Evolutionary conservation across 164 flowering plant genomes (phyloP).

Genomic region (Tetrastigma voinierianum): DNA sequence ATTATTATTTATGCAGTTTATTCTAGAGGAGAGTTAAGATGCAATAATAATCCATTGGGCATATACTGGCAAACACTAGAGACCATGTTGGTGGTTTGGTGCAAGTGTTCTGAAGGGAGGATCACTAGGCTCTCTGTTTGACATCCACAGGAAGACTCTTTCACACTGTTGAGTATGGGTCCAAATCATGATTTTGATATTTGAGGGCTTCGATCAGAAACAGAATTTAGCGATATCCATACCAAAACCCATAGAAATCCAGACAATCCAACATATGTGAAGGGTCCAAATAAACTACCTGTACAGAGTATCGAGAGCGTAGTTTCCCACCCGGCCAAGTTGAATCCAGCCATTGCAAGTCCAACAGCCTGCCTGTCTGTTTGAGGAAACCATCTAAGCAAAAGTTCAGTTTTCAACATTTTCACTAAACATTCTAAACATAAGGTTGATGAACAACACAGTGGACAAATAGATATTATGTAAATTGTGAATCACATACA

Average conservation of each 20-base stretch:
- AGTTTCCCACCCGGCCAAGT: slow-evolving; percentile 81
- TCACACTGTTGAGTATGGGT: slow-evolving; percentile 50
- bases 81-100: slow-evolving; percentile 91
- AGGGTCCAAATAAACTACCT: slow-evolving; percentile 88
- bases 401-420: slow-evolving; percentile 19
- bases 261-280: slow-evolving; percentile 89
- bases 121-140: slow-evolving; percentile 34
- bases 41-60: slow-evolving; percentile 96
- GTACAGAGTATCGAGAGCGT: slow-evolving; percentile 96
- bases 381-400: slow-evolving; percentile 89
- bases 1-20: neutral
- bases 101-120: slow-evolving; percentile 79
- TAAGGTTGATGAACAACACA: neutral
- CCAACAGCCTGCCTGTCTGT: slow-evolving; percentile 94
- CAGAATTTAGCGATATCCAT: slow-evolving; percentile 88
- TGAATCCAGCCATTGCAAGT: slow-evolving; percentile 95
- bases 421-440: slow-evolving; percentile 10
- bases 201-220: slow-evolving; percentile 70
- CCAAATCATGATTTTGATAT: slow-evolving; percentile 76
- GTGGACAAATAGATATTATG: neutral
- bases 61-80: slow-evolving; percentile 79
- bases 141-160: too few species aligned
- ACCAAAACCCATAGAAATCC: slow-evolving; percentile 97
- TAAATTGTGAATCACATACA: neutral
- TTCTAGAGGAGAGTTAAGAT: neutral